A percentile compares a stretch with the other conserved stretches of the same genome.
Evolutionary conservation across 148 eudicot species (phyloP).

Genomic region (Vaccinium macrocarpon): DNA sequence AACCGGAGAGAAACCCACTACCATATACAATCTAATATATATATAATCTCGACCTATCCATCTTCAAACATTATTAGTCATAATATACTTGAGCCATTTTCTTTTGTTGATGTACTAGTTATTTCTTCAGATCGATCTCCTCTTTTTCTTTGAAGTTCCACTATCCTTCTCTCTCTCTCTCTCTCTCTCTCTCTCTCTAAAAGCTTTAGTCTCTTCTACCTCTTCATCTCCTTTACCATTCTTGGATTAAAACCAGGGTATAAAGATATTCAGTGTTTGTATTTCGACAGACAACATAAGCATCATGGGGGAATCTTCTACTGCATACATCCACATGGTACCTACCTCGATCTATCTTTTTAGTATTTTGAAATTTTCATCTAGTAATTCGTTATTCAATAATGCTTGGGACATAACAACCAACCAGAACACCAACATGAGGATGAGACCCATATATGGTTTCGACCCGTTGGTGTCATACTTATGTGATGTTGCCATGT

Average conservation of each 20-base stretch:
- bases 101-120: background rate
- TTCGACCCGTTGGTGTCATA: too few relatives aligned
- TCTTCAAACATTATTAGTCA: constrained; percentile 1
- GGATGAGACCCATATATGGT: too few relatives aligned
- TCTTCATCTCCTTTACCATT: background rate
- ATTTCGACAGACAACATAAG: background rate
- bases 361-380: background rate
- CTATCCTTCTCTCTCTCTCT: background rate
- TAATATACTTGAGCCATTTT: background rate
- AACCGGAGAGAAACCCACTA: too few relatives aligned
- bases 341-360: background rate
- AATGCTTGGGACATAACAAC: too few relatives aligned
- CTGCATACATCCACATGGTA: constrained; percentile 40
- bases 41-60: background rate
- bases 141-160: background rate
- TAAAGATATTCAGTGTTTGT: background rate
- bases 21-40: background rate
- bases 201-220: background rate
- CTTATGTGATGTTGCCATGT: too few relatives aligned
- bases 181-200: background rate
- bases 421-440: too few relatives aligned
- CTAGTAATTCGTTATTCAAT: too few relatives aligned
- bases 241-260: background rate
- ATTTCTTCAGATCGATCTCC: background rate
- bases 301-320: constrained; percentile 34